phyloP scores from a whole-genome alignment of 192 early-diverging fungal genomes.

The Geranomyces michiganensis region DNA sequence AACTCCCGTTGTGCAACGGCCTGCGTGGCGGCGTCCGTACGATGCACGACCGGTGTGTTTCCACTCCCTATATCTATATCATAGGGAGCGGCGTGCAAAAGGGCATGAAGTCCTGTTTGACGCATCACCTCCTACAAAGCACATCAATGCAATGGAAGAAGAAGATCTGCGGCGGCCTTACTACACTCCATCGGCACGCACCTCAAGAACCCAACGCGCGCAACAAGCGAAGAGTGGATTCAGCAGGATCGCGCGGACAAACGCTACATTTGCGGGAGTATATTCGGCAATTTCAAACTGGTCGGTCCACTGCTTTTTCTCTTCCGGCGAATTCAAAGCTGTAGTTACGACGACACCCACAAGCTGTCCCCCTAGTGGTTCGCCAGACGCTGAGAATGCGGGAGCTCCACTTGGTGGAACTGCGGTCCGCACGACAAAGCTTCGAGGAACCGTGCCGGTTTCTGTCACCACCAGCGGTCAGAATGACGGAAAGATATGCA shows the following conservation, averaged over 20 bases:
- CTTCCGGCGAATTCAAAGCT: constrained; percentile 33
- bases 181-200: not conserved
- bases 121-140: constrained; percentile 49
- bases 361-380: constrained; percentile 3
- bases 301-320: constrained; percentile 39
- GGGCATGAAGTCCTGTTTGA: constrained; percentile 35
- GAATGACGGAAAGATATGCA: too few relatives aligned
- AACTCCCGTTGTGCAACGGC: constrained; percentile 39
- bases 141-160: constrained; percentile 5
- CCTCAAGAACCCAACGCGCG: constrained; percentile 49
- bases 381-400: not conserved
- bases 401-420: not conserved
- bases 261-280: constrained; percentile 13
- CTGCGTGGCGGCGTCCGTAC: constrained; percentile 40
- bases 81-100: constrained; percentile 43
- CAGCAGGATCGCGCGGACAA: constrained; percentile 34
- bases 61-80: not conserved
- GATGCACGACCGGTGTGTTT: not conserved
- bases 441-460: not conserved
- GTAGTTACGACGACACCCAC: constrained; percentile 14
- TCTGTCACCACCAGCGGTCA: not conserved
- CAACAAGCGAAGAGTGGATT: constrained; percentile 54
- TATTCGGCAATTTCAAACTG: constrained; percentile 57
- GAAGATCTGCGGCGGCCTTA: too few relatives aligned
- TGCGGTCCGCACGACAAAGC: not conserved